Base-by-base conservation (phyloP, 495 filamentous ascomycete genomes). In the Aspergillus olivimuriae region DNA sequence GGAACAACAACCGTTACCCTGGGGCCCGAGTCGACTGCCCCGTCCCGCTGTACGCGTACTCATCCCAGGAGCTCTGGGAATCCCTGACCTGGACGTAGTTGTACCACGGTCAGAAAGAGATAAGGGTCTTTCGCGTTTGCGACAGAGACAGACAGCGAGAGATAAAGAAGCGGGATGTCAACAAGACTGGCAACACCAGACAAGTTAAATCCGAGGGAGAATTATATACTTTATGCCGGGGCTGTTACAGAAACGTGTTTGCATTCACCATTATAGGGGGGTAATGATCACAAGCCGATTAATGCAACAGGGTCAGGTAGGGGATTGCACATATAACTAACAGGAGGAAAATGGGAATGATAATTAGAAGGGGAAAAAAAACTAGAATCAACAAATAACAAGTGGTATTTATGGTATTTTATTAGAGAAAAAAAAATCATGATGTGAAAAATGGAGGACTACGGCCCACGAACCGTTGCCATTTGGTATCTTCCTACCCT, bases 221-320 rank as follows among this genome's bases (percentile, higher is more conserved):
- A 20, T 46, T 38, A 18, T 50, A 46, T 41, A 23, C 10, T 24
- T 37, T 37, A 48, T 44, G 32, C 24, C 46, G 37, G 41, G 51
- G 43, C 30, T 19, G 28, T 23, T 45, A 41, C 43, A 45, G 47
- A 41, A 49, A 35, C 23, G 49, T 46, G 44, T 41, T 41, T 47
- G 44, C 36, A 16, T 17, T 21, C 15, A 34, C 31, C 37, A 42
- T 39, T 41, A 45, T 26, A 36, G 46, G 41, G 44, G 44, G 34
- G 35, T 34, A 40, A 12, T 41, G 50, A 47, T 57, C 53, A 53
- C 53, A 52, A 53, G 48, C 46, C 44, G 51, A 48, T 37, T n/a
- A n/a, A n/a, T 45, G 46, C 41, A 50, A 28, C 36, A 39, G 37
- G 36, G 46, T 56, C n/a, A n/a, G 46, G 48, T 43, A 51, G 44